Percentiles rank a stretch among this genome's conserved stretches.
Conservation (phyloP, 176 grass and related monocot species). For the Guadua angustifolia region DNA sequence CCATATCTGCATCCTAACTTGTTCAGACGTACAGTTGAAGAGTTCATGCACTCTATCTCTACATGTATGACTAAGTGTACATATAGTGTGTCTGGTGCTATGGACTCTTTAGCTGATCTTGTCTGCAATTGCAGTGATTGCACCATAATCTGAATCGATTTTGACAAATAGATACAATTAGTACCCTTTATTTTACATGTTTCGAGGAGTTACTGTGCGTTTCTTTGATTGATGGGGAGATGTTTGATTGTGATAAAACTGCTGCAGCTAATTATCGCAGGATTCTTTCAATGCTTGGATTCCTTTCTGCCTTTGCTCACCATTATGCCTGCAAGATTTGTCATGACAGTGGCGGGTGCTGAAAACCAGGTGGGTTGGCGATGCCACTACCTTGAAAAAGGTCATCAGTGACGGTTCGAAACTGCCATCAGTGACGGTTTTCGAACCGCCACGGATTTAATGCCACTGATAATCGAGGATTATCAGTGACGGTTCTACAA, state of each 20-base stretch:
- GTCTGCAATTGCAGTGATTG: background rate
- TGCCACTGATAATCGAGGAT: too few species aligned
- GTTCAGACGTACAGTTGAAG: background rate
- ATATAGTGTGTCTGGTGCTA: background rate
- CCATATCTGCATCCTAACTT: background rate
- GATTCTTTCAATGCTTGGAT: slow-evolving; percentile 93
- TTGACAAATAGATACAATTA: background rate
- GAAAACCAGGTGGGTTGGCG: slow-evolving; percentile 66
- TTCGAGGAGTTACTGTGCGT: background rate
- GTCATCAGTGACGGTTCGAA: too few species aligned
- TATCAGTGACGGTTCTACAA: too few species aligned
- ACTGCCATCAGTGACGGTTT: too few species aligned
- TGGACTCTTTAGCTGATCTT: background rate
- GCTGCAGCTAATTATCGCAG: slow-evolving; percentile 85
- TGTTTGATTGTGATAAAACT: slow-evolving; percentile 71
- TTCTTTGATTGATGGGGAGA: slow-evolving; percentile 33
- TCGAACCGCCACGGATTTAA: too few species aligned
- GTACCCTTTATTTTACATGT: background rate
- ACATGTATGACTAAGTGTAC: background rate
- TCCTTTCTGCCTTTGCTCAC: slow-evolving; percentile 90
- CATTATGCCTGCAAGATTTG: slow-evolving; percentile 89
- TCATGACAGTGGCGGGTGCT: too few species aligned
- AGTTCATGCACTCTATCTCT: background rate
- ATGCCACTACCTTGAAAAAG: too few species aligned
- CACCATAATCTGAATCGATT: background rate